Conservation (phyloP, 2,329 filamentous ascomycete genomes). For the Claviceps arundinis region DNA sequence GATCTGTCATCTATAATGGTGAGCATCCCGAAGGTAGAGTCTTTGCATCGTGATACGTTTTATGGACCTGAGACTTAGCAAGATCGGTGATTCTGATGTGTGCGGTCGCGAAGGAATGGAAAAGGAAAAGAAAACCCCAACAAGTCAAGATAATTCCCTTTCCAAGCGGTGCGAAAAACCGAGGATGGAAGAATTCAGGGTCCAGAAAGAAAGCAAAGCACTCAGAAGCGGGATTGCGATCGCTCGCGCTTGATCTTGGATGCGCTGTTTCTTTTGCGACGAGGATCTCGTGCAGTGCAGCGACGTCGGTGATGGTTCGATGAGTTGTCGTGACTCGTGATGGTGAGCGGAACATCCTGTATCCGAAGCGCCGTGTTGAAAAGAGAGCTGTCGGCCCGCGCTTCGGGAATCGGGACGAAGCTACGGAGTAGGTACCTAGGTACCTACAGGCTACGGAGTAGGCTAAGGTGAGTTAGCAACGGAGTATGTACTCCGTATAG, state of each 20-base stretch:
- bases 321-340: background rate
- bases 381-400: background rate
- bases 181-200: background rate
- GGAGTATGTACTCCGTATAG: no score
- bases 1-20: slow-evolving; percentile 23
- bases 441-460: no score
- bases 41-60: slow-evolving; percentile 21
- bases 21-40: slow-evolving; percentile 21
- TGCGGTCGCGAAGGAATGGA: background rate
- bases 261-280: background rate
- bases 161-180: background rate
- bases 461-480: no score
- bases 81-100: slow-evolving; percentile 7
- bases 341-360: background rate
- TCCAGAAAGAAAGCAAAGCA: background rate
- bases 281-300: background rate
- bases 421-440: background rate
- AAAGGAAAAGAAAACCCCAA: background rate
- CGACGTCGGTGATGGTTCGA: background rate
- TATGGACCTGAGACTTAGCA: slow-evolving; percentile 24
- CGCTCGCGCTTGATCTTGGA: background rate
- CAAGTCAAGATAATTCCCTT: background rate
- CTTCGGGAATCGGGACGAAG: background rate
- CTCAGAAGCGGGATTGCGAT: background rate
- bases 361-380: background rate